phyloP scores from a whole-genome alignment of 441 rosid species.

The Erodium trifolium region DNA sequence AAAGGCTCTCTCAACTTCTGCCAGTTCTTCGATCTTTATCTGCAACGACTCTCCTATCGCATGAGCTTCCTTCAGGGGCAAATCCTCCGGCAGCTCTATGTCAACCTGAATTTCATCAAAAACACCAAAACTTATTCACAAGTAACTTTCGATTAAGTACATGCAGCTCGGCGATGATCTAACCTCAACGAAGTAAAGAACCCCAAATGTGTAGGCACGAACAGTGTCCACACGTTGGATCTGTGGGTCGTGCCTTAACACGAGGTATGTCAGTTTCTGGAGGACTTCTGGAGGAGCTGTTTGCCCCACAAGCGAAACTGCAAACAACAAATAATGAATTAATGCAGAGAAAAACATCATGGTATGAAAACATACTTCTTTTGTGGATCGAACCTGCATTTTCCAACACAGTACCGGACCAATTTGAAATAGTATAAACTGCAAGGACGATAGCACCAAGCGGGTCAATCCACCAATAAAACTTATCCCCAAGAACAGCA shows the following conservation, averaged over 20 bases:
- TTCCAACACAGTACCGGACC: neutral
- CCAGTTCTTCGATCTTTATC: constrained; percentile 24
- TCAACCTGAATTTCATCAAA: constrained; percentile 19
- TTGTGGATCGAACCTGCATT: neutral
- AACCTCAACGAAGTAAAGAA: constrained; percentile 14
- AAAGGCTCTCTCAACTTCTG: constrained; percentile 30
- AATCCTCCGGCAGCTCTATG: constrained; percentile 24
- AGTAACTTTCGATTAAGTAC: neutral
- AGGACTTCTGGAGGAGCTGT: constrained; percentile 2
- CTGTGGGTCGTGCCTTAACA: neutral
- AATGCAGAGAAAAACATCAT: neutral
- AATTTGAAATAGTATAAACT: neutral
- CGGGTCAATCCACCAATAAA: constrained; percentile 6
- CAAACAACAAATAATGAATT: neutral
- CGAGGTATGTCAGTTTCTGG: constrained; percentile 4
- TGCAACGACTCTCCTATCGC: constrained; percentile 27
- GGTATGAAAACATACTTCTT: neutral
- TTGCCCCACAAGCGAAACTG: neutral
- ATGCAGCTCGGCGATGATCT: neutral
- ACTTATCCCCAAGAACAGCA: constrained; percentile 4
- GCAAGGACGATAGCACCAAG: neutral
- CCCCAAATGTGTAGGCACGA: constrained; percentile 9
- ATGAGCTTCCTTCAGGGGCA: constrained; percentile 26
- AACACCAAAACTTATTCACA: too few species aligned
- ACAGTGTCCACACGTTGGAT: neutral